Conservation (phyloP, 148 eudicot species). For the Camellia lanceoleosa region DNA sequence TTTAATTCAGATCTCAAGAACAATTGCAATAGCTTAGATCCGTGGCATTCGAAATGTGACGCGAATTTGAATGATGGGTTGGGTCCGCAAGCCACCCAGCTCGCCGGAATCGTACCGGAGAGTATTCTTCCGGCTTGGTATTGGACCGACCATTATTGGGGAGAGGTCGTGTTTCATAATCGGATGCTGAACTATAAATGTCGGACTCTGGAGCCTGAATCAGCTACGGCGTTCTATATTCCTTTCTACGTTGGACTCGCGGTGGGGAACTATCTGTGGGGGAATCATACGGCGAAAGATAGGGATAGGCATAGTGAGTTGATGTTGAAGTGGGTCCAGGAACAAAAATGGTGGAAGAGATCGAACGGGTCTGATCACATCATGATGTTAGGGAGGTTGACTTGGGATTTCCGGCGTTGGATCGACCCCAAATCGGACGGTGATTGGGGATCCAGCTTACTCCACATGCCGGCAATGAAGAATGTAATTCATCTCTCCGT, state of each 20-base stretch:
- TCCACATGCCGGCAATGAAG: conserved; percentile 57
- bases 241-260: conserved; percentile 70
- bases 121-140: conserved; percentile 40
- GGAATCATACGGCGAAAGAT: conserved; percentile 32
- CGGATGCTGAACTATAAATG: conserved; percentile 49
- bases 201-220: conserved; percentile 44
- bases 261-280: conserved; percentile 51
- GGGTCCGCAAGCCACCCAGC: conserved; percentile 39
- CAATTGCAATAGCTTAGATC: conserved; percentile 51
- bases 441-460: conserved; percentile 58
- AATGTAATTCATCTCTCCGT: conserved; percentile 55
- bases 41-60: conserved; percentile 55
- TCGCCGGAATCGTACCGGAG: conserved; percentile 34
- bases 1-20: conserved; percentile 47
- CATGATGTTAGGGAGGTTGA: conserved; percentile 60
- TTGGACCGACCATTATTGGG: conserved; percentile 66
- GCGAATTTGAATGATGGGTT: conserved; percentile 56
- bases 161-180: conserved; percentile 57
- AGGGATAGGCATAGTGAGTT: conserved; percentile 22
- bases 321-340: conserved; percentile 42
- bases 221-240: conserved; percentile 59
- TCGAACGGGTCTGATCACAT: conserved; percentile 63
- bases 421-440: conserved; percentile 23
- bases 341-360: conserved; percentile 33
- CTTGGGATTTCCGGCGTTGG: conserved; percentile 78